phyloP scores from a whole-genome alignment of 2,329 filamentous ascomycete species.

The Intubia oerlemansii region DNA sequence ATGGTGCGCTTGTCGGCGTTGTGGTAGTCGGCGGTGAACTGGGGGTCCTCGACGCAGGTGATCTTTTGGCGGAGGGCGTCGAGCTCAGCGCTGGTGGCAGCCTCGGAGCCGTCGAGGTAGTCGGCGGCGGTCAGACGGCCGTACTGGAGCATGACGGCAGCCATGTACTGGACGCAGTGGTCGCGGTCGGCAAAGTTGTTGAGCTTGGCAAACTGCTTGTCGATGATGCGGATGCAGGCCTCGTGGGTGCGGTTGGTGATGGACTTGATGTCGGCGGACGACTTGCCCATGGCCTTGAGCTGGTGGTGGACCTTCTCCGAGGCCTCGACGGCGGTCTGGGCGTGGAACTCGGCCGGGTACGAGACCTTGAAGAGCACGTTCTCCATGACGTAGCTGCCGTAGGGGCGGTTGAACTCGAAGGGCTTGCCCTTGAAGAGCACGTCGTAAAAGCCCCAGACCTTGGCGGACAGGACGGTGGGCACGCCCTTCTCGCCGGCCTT shows the following conservation, averaged over 20 bases:
- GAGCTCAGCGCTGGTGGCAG: slow-evolving; percentile 71
- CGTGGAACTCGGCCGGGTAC: slow-evolving; percentile 73
- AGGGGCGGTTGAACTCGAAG: slow-evolving; percentile 89
- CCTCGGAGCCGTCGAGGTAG: slow-evolving; percentile 83
- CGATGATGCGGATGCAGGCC: slow-evolving; percentile 95
- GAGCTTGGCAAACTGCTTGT: slow-evolving; percentile 82
- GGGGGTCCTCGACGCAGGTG: slow-evolving; percentile 84
- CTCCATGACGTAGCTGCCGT: slow-evolving; percentile 99
- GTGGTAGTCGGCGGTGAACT: slow-evolving; percentile 93
- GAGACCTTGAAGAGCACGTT: slow-evolving; percentile 99
- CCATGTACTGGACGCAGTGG: slow-evolving; percentile 99
- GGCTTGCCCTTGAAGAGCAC: slow-evolving; percentile 90
- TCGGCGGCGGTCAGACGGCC: slow-evolving; percentile 84
- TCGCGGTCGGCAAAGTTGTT: slow-evolving; percentile 99
- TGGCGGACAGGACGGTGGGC: slow-evolving; percentile 79
- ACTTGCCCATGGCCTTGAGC: slow-evolving; percentile 70
- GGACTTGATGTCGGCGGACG: slow-evolving; percentile 77
- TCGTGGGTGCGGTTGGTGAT: slow-evolving; percentile 94
- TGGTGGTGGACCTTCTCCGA: slow-evolving; percentile 73
- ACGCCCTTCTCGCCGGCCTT: slow-evolving; percentile 79
- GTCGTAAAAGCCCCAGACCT: slow-evolving; percentile 96
- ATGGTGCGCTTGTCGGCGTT: slow-evolving; percentile 85
- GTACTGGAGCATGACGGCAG: slow-evolving; percentile 84
- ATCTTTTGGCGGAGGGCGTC: slow-evolving; percentile 88
- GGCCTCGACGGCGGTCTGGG: slow-evolving; percentile 91